Conservation (phyloP, 1,284 basidiomycete genomes). For the Apiotrichum siamense region DNA sequence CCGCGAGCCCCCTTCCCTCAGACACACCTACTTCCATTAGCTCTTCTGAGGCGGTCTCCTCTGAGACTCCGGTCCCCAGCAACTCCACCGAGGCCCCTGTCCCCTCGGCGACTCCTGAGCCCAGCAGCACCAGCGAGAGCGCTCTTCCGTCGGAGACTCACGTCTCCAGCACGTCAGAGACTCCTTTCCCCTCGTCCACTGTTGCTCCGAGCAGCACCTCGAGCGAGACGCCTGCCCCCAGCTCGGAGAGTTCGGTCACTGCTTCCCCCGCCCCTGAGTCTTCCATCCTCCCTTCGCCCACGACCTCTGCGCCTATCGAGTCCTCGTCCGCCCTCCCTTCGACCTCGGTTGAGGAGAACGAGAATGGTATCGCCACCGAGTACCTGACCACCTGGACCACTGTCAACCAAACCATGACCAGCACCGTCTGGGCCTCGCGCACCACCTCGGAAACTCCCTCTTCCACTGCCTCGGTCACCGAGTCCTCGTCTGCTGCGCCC, state of each 20-base stretch:
- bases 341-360: slow-evolving; percentile 25
- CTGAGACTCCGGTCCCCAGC: neutral
- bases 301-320: neutral
- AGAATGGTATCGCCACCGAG: slow-evolving; percentile 34
- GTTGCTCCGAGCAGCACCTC: too few species aligned
- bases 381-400: slow-evolving; percentile 31
- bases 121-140: slow-evolving; percentile 2
- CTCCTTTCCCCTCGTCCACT: too few species aligned
- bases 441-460: slow-evolving; percentile 5
- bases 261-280: neutral
- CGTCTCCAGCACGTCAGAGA: too few species aligned
- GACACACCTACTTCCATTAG: neutral
- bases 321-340: neutral
- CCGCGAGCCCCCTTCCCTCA: neutral
- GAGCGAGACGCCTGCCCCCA: too few species aligned
- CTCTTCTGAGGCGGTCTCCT: neutral
- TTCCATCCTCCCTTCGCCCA: neutral
- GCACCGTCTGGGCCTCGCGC: neutral
- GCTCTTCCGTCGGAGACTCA: neutral
- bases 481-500: neutral
- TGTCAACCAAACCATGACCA: slow-evolving; percentile 30
- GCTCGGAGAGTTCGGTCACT: too few species aligned
- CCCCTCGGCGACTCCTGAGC: neutral
- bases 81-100: neutral
- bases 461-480: neutral